These are phyloP conservation scores for Xanthoparmelia taractica DNA, from an alignment of 495 filamentous ascomycete species.

Conservation along the genomic window DNA sequence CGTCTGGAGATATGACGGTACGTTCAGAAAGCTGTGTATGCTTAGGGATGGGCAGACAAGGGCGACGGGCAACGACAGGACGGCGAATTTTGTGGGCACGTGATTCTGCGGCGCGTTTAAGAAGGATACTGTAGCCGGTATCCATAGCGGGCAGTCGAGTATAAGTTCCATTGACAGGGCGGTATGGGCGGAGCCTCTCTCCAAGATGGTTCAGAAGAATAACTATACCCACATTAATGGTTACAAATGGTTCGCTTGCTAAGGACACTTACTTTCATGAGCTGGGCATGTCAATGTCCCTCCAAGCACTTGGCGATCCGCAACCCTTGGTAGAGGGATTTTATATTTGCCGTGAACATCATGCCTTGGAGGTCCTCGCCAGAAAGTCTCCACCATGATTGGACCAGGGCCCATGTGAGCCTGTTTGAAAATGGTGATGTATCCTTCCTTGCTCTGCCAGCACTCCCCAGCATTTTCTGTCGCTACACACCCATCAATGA, in stretches of 20 bases:
- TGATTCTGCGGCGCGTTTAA: neutral
- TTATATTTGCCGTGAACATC: neutral
- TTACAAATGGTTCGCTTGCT: neutral
- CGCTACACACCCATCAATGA: conserved; percentile 8
- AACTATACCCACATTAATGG: neutral
- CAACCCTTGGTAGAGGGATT: neutral
- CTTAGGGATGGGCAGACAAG: neutral
- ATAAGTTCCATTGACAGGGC: neutral
- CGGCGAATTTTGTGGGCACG: neutral
- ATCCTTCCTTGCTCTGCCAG: conserved; percentile 2
- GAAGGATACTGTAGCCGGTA: conserved; percentile 2
- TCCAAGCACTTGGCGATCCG: conserved; percentile 12
- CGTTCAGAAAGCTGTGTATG: neutral
- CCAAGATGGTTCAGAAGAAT: neutral
- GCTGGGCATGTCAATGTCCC: conserved; percentile 8
- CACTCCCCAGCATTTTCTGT: conserved; percentile 15
- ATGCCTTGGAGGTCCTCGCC: conserved; percentile 6
- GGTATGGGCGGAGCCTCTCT: neutral
- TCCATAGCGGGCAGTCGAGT: conserved; percentile 6
- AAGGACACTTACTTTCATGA: neutral
- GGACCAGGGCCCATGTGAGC: conserved; percentile 5
- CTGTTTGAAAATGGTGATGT: conserved; percentile 11
- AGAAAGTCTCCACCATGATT: conserved; percentile 7
- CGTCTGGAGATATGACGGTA: neutral
- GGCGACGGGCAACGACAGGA: neutral